Percentiles rank a stretch among this genome's conserved stretches.
phyloP scores from a whole-genome alignment of 2,329 filamentous ascomycete genomes.

The Endothia cerciana region DNA sequence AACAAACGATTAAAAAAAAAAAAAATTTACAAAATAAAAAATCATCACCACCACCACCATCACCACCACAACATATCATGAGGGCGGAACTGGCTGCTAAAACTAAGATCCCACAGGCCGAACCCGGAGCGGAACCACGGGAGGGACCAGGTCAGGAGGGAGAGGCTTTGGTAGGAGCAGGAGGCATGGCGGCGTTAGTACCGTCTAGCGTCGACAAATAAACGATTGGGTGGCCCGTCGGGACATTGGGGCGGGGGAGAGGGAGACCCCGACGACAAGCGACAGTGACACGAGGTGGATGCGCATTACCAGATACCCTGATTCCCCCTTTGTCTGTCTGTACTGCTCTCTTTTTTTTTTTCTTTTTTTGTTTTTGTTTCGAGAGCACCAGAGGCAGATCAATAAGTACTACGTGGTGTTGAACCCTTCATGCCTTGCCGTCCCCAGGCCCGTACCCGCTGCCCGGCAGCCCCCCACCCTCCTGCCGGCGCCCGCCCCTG shows the following conservation, averaged over 20 bases:
- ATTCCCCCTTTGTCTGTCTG: neutral
- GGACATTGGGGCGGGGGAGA: too few species aligned
- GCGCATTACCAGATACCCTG: conserved; percentile 5
- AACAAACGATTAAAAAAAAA: too few species aligned
- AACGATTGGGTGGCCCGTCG: neutral
- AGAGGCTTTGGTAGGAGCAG: neutral
- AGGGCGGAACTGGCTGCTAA: neutral
- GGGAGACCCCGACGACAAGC: neutral
- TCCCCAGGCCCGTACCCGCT: too few species aligned
- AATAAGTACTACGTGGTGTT: too few species aligned
- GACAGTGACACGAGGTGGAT: neutral
- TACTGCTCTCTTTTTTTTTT: neutral
- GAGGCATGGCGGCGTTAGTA: neutral
- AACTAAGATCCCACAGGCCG: neutral
- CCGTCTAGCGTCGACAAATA: neutral
- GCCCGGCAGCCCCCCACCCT: too few species aligned
- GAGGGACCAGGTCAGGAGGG: neutral
- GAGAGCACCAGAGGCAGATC: neutral
- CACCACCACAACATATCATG: neutral
- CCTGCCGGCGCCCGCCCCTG: too few species aligned
- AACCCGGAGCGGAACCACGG: neutral
- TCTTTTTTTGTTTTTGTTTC: neutral
- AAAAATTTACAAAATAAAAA: too few species aligned
- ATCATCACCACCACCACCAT: too few species aligned
- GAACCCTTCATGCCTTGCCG: too few species aligned